Conservation (phyloP, 768 basidiomycete genomes). For the Serpula lacrymans region DNA sequence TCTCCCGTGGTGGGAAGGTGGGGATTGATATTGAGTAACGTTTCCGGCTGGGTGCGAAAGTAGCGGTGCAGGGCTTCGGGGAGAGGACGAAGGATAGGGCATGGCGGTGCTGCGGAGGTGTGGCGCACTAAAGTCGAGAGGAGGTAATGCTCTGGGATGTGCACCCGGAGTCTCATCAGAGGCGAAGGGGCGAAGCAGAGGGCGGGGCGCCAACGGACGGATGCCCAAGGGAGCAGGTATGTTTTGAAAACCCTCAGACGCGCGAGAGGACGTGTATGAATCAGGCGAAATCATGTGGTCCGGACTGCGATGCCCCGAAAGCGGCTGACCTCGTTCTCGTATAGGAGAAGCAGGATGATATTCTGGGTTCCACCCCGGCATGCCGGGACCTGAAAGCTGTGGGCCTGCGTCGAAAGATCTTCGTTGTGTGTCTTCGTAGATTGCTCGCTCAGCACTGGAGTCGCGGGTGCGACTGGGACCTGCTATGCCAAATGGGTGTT, state of each 20-base stretch:
- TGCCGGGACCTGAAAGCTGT: constrained; percentile 52
- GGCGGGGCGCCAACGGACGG: constrained; percentile 10
- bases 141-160: constrained; percentile 26
- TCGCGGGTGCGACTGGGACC: constrained; percentile 13
- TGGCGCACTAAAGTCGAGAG: constrained; percentile 17
- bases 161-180: constrained; percentile 12
- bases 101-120: constrained; percentile 13
- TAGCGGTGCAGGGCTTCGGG: constrained; percentile 31
- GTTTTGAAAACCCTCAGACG: too few relatives aligned
- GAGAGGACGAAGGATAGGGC: constrained; percentile 17
- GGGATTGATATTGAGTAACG: constrained; percentile 13
- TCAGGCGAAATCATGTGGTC: too few relatives aligned
- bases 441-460: constrained; percentile 4
- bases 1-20: constrained; percentile 16
- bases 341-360: constrained; percentile 12
- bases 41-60: constrained; percentile 13
- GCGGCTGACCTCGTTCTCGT: too few relatives aligned
- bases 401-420: constrained; percentile 34
- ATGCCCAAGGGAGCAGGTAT: constrained; percentile 5
- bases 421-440: constrained; percentile 5
- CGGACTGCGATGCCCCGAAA: too few relatives aligned
- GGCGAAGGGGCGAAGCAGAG: constrained; percentile 11
- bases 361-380: constrained; percentile 37
- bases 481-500: constrained; percentile 8
- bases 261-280: constrained; percentile 2